Percentiles rank a stretch among this genome's conserved stretches.
Conservation (phyloP, 1,284 basidiomycete species). For the Apiotrichum siamense region DNA sequence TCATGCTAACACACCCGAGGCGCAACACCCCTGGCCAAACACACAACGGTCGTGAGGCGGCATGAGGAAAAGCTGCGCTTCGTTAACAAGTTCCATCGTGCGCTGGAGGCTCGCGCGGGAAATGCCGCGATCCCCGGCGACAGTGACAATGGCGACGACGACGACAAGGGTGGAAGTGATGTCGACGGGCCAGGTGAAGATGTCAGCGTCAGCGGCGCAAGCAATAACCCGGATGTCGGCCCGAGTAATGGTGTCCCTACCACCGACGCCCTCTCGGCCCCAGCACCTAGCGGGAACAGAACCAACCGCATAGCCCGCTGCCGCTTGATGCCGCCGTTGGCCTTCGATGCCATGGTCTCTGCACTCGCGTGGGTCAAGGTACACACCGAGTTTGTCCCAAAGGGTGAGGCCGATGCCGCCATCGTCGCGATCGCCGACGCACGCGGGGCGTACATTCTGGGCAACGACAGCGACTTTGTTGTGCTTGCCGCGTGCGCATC, state of each 20-base stretch:
- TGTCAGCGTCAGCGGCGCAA: too few species aligned
- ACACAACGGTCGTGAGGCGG: slow-evolving; percentile 61
- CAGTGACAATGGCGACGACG: too few species aligned
- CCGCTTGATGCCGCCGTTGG: slow-evolving; percentile 65
- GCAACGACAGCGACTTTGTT: slow-evolving; percentile 74
- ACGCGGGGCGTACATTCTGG: slow-evolving; percentile 65
- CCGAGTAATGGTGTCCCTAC: too few species aligned
- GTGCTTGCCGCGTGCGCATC: slow-evolving; percentile 62
- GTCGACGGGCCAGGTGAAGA: too few species aligned
- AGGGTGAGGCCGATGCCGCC: slow-evolving; percentile 79
- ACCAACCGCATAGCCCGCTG: too few species aligned
- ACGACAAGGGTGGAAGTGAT: too few species aligned
- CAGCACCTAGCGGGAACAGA: too few species aligned
- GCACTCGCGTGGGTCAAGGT: slow-evolving; percentile 53
- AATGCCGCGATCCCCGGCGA: slow-evolving; percentile 62
- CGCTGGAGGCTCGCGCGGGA: slow-evolving; percentile 63
- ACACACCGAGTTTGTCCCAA: slow-evolving; percentile 54
- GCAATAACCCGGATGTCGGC: too few species aligned
- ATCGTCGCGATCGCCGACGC: slow-evolving; percentile 73
- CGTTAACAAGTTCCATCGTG: slow-evolving; percentile 69
- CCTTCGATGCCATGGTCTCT: slow-evolving; percentile 59
- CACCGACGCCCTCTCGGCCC: too few species aligned
- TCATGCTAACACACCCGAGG: too few species aligned
- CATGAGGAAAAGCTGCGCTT: slow-evolving; percentile 56
- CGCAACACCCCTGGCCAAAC: slow-evolving; percentile 51